phyloP scores from a whole-genome alignment of 768 basidiomycete species.

The Kwoniella dejecticola region DNA sequence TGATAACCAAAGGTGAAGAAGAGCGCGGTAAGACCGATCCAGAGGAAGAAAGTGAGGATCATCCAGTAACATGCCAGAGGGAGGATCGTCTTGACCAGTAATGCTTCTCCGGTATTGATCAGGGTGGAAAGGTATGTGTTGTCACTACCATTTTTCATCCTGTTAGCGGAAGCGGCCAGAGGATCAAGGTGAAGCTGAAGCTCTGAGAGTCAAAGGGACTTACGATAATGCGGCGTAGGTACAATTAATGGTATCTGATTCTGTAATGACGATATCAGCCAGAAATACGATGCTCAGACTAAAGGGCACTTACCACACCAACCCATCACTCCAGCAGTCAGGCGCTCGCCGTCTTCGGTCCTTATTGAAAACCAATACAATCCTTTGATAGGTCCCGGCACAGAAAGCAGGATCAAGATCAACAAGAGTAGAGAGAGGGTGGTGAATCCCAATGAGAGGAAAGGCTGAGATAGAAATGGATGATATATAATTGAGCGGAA shows the following conservation, averaged over 20 bases:
- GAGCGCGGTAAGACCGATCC: conserved; percentile 42
- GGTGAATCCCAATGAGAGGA: conserved; percentile 43
- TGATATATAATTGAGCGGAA: conserved; percentile 5
- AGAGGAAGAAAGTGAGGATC: conserved; percentile 47
- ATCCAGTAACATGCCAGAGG: conserved; percentile 55
- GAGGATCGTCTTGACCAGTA: conserved; percentile 49
- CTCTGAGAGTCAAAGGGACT: too few relatives aligned
- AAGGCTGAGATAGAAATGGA: conserved; percentile 35
- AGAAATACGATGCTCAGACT: not conserved
- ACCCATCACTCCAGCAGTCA: conserved; percentile 49
- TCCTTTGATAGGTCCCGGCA: conserved; percentile 53
- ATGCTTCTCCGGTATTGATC: conserved; percentile 48
- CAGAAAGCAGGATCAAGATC: conserved; percentile 50
- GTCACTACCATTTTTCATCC: conserved; percentile 41
- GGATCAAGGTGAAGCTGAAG: too few relatives aligned
- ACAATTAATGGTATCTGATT: conserved; percentile 48
- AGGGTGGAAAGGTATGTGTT: conserved; percentile 40
- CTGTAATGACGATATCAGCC: conserved; percentile 4
- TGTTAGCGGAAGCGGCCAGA: too few relatives aligned
- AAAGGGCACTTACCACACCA: conserved; percentile 49
- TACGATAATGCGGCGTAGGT: conserved; percentile 53
- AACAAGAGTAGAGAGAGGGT: conserved; percentile 48
- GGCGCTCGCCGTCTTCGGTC: conserved; percentile 14
- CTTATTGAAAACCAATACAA: conserved; percentile 53
- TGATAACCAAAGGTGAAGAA: conserved; percentile 43